Percentiles rank a stretch among this genome's conserved stretches.
Evolutionary conservation across 805 yeast genomes (phyloP).

Genomic region (Pichia pseudocactophila): DNA sequence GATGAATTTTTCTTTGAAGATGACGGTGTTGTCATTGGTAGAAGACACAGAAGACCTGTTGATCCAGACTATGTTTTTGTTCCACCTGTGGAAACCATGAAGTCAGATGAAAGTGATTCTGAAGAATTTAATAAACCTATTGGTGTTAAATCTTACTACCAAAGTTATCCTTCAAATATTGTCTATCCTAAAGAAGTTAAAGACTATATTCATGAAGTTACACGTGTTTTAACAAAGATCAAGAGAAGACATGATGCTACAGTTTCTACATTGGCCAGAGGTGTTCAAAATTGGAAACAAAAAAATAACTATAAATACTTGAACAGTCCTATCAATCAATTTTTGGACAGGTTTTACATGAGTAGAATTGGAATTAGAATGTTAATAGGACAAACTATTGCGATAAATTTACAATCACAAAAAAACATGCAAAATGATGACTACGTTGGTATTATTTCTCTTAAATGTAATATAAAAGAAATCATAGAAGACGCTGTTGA

Average conservation of each 20-base stretch:
- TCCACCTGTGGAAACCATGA: neutral
- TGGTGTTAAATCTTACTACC: slow-evolving; percentile 23
- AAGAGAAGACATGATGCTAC: slow-evolving; percentile 87
- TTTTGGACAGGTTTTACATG: slow-evolving; percentile 82
- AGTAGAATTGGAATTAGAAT: slow-evolving; percentile 86
- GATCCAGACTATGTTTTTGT: neutral
- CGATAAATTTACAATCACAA: slow-evolving; percentile 35
- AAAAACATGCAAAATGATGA: slow-evolving; percentile 41
- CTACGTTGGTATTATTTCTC: slow-evolving; percentile 84
- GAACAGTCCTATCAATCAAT: slow-evolving; percentile 67
- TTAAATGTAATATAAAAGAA: slow-evolving; percentile 74
- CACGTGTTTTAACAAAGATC: slow-evolving; percentile 57
- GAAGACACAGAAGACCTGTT: slow-evolving; percentile 8
- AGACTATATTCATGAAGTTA: slow-evolving; percentile 59
- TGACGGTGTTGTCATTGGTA: slow-evolving; percentile 36
- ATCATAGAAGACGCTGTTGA: slow-evolving; percentile 84
- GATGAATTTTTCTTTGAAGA: slow-evolving; percentile 29
- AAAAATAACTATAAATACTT: slow-evolving; percentile 38
- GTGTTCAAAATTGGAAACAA: slow-evolving; percentile 83
- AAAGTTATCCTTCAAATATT: slow-evolving; percentile 43
- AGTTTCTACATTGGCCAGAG: slow-evolving; percentile 85
- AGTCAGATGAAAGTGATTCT: slow-evolving; percentile 5
- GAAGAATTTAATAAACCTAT: slow-evolving; percentile 10
- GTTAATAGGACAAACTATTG: slow-evolving; percentile 91
- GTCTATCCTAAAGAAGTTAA: slow-evolving; percentile 66